Base-by-base conservation (phyloP, 2,329 filamentous ascomycete genomes). In the Coleophoma crateriformis region DNA sequence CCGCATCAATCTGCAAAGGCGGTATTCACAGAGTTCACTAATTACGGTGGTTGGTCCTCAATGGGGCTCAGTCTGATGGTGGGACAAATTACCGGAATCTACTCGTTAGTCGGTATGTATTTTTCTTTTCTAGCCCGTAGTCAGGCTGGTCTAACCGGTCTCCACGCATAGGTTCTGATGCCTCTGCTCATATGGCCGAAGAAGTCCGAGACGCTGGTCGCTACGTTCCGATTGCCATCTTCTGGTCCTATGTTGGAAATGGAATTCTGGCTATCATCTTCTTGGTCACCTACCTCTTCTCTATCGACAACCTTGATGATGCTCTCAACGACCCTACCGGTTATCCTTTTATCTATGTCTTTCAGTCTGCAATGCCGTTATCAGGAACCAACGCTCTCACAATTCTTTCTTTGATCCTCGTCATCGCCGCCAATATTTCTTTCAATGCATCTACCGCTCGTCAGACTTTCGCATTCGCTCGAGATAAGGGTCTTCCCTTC, bases 321-420 rank as follows among this genome's bases (percentile, higher is more conserved):
- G 64, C 71, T 1, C 60, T 78, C 8, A 48, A 60, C 2, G 63
- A 68, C 0, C 61, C 66, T 0, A 75, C 71, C 7, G 70, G 70
- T 0, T 77, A 71, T 51, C 71, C 77, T 3, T 72, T 77, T 61
- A 68, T 75, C 57, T 69, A 75, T 22, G 72, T 81, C 35, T 80
- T 82, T 50, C 72, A 69, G 1, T 71, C 74, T 2, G 73, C 71
- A 11, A 70, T 71, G 5, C 72, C 79, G 64, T 65, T 68, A 0
- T 65, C 68, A 1, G 54, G 50, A 3, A 49, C 52, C 15, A 58
- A 53, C n/a, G 53, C 42, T 8, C 45, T 58, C 6, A 51, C 52
- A 6, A 48, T 50, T 35, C 47, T 58, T 22, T 63, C 76, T 12
- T 66, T 76, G n/a, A 62, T 68, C 39, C 60, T 68, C 7, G 58